Base-by-base conservation (phyloP, 2,329 filamentous ascomycete species). In the Raffaelea ambrosiae region DNA sequence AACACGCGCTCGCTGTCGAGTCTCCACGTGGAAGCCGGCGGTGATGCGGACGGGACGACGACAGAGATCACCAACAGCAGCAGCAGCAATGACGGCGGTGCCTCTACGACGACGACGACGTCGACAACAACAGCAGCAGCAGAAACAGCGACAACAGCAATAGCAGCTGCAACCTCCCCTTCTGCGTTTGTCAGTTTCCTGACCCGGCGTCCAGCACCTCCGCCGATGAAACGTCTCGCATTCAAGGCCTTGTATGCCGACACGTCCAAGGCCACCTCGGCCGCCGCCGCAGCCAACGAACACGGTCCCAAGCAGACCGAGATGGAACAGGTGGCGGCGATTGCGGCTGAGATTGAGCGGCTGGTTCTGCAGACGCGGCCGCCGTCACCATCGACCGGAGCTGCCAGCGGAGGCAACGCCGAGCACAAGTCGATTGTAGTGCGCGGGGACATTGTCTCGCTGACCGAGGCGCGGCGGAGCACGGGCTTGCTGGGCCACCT, bases 401-500 rank as follows among this genome's bases (percentile, higher is more conserved):
- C n/a, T n/a, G n/a, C n/a, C n/a, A n/a, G n/a, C n/a, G n/a, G n/a
- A n/a, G 64, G 59, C 26, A 60, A 53, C 31, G 55, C n/a, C 67
- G 62, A 7, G 71, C 63, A 63, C 36, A 69, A 71, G 56, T 64
- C 62, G 19, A 65, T 81, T 4, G 59, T 84, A 19, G 73, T 78
- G 54, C 72, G 68, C 52, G 74, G 70, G 0, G 85, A 91, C 57
- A 87, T 98, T 45, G 88, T 98, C 46, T 87, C 85, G 21, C 63
- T 95, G 46, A 81, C 80, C 2, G 89, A 96, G 60, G 93, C 93
- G 48, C 91, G 80, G 74, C 86, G 79, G 70, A 89, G 84, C 51
- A 96, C 91, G 0, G 87, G 89, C 0, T 73, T 94, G 57, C 64
- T 97, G 46, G 91, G 96, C 66, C 84, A 91, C 62, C 67, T 94